Evolutionary conservation across 1,284 basidiomycete species (phyloP).

Genomic region (Sanguinoderma infundibulare): DNA sequence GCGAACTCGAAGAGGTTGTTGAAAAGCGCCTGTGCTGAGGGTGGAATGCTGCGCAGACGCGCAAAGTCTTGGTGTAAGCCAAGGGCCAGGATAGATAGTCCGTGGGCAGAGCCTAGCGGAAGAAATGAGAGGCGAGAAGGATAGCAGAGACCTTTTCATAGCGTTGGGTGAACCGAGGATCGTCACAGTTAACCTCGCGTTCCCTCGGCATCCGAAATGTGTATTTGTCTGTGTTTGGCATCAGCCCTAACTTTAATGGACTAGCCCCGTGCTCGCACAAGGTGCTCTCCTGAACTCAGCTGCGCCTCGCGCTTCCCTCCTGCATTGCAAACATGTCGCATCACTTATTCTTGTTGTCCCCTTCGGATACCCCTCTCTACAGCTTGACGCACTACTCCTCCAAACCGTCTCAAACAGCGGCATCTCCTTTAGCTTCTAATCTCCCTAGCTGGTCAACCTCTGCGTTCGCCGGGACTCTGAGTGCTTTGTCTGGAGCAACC

Average conservation of each 20-base stretch:
- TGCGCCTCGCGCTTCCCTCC: not conserved
- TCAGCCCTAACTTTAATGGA: not conserved
- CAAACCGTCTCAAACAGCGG: slow-evolving; percentile 61
- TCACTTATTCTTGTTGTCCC: slow-evolving; percentile 81
- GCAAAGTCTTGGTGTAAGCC: slow-evolving; percentile 7
- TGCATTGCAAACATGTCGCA: slow-evolving; percentile 64
- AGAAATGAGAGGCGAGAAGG: slow-evolving; percentile 9
- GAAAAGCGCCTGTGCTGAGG: not conserved
- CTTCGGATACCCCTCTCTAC: slow-evolving; percentile 83
- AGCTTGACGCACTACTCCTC: slow-evolving; percentile 79
- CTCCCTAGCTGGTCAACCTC: slow-evolving; percentile 86
- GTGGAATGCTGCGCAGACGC: slow-evolving; percentile 1
- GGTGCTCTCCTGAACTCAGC: not conserved
- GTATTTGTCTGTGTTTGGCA: slow-evolving; percentile 12
- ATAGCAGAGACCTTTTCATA: slow-evolving; percentile 16
- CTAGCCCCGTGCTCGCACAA: slow-evolving; percentile 8
- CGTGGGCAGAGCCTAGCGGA: not conserved
- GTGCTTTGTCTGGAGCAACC: slow-evolving; percentile 81
- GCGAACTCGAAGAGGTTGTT: not conserved
- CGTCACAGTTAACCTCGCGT: not conserved
- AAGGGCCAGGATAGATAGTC: not conserved
- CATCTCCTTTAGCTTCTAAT: slow-evolving; percentile 76
- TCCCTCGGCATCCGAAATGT: not conserved
- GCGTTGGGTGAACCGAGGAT: not conserved
- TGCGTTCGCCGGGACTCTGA: slow-evolving; percentile 85